Percentiles rank a stretch among this genome's conserved stretches.
These are phyloP conservation scores for Pichia inconspicua DNA, from an alignment of 1,139 yeast species.

Conservation along the genomic window DNA sequence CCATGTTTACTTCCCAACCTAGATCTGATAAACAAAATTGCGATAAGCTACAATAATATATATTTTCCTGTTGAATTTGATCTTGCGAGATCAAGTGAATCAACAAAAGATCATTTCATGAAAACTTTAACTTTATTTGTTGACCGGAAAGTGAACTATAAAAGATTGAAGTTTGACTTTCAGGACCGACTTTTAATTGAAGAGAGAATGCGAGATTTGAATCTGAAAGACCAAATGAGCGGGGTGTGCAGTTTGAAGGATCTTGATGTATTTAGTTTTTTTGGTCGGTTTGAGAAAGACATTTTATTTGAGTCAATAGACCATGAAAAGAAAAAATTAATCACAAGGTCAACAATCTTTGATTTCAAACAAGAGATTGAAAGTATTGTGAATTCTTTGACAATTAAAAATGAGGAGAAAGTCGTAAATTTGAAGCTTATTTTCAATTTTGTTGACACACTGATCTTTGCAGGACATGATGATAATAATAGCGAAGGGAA, in stretches of 20 bases:
- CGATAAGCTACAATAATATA: constrained; percentile 21
- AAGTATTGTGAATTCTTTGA: constrained; percentile 39
- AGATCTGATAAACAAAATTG: constrained; percentile 40
- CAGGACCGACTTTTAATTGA: constrained; percentile 12
- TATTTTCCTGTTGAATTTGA: constrained; percentile 22
- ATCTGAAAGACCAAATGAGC: background rate
- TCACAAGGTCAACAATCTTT: constrained; percentile 36
- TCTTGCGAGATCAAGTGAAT: constrained; percentile 22
- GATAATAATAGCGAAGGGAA: background rate
- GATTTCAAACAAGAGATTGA: constrained; percentile 52
- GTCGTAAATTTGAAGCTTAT: constrained; percentile 60
- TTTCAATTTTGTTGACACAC: constrained; percentile 51
- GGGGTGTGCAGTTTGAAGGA: constrained; percentile 10
- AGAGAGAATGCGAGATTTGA: constrained; percentile 2
- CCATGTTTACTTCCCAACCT: constrained; percentile 70
- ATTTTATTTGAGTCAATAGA: constrained; percentile 25
- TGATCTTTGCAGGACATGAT: constrained; percentile 12
- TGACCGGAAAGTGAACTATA: constrained; percentile 39
- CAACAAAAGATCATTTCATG: constrained; percentile 38
- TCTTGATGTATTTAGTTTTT: constrained; percentile 27
- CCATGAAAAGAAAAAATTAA: constrained; percentile 15
- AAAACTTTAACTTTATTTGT: constrained; percentile 43
- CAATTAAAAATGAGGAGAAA: constrained; percentile 36
- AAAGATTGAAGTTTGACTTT: constrained; percentile 21
- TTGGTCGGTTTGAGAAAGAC: constrained; percentile 33